Percentiles rank a stretch among this genome's conserved stretches.
Conservation (phyloP, 2,329 filamentous ascomycete genomes). For the Pseudopithomyces chartarum region DNA sequence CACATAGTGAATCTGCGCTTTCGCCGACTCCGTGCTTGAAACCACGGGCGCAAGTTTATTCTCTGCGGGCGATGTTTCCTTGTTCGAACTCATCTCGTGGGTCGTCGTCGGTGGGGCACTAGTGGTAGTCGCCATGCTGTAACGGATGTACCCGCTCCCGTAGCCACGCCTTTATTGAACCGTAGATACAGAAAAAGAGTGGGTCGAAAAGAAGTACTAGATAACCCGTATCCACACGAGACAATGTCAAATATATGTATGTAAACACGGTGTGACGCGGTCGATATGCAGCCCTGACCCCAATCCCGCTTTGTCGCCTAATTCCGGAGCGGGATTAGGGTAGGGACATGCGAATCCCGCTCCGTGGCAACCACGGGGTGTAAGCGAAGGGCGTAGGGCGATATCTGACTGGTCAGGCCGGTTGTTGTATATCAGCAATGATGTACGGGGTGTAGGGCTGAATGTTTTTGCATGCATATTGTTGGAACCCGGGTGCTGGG, state of each 20-base stretch:
- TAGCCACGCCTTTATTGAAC: not conserved
- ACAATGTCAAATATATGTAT: not conserved
- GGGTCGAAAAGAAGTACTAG: too few species aligned
- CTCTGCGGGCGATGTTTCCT: not conserved
- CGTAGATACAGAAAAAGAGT: not conserved
- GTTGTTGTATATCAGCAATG: too few species aligned
- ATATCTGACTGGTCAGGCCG: too few species aligned
- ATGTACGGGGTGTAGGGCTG: too few species aligned
- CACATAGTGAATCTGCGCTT: conserved; percentile 10
- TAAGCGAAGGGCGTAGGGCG: too few species aligned
- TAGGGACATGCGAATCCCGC: too few species aligned
- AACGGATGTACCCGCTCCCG: not conserved
- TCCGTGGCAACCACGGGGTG: too few species aligned
- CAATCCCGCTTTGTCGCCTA: not conserved
- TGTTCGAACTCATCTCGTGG: not conserved
- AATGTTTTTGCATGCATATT: too few species aligned
- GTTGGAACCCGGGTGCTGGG: too few species aligned
- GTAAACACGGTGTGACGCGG: not conserved
- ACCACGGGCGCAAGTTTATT: not conserved
- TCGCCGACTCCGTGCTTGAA: not conserved
- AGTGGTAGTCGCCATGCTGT: not conserved
- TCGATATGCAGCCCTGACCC: not conserved
- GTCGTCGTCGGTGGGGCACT: not conserved
- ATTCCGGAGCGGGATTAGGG: not conserved
- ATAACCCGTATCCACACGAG: too few species aligned